Percentiles rank a stretch among this genome's conserved stretches.
Evolutionary conservation across 2,329 filamentous ascomycete genomes (phyloP).

Genomic region (Talaromyces islandicus): DNA sequence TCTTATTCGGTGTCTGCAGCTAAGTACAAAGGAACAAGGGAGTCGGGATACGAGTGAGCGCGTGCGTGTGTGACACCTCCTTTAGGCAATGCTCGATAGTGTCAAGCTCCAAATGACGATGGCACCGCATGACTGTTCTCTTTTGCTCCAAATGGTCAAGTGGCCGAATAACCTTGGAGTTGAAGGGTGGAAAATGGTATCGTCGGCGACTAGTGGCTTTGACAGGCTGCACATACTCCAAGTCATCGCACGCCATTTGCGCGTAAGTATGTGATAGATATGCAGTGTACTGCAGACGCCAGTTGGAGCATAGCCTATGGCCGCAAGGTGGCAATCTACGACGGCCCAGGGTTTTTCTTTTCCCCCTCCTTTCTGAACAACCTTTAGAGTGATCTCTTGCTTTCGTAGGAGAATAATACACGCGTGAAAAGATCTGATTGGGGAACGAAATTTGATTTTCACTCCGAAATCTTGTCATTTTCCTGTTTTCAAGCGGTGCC

Average conservation of each 20-base stretch:
- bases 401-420: not conserved
- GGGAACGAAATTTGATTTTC: not conserved
- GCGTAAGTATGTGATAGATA: slow-evolving; percentile 1
- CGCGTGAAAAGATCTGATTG: not conserved
- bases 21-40: not conserved
- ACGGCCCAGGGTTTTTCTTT: not conserved
- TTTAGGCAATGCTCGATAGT: not conserved
- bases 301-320: slow-evolving; percentile 1
- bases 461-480: not conserved
- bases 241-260: not conserved
- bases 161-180: not conserved
- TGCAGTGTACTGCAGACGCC: slow-evolving; percentile 3
- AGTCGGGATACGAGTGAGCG: not conserved
- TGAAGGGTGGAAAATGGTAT: not conserved
- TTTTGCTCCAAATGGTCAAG: not conserved
- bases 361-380: not conserved
- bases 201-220: not conserved
- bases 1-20: not conserved
- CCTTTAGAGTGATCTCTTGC: not conserved
- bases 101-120: not conserved
- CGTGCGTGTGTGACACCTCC: not conserved
- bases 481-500: not conserved
- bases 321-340: slow-evolving; percentile 5
- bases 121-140: not conserved
- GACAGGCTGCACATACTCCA: not conserved